Percentiles rank a stretch among this genome's conserved stretches.
Evolutionary conservation across 2,329 filamentous ascomycete genomes (phyloP).

Genomic region (Calonectria hawksworthii): DNA sequence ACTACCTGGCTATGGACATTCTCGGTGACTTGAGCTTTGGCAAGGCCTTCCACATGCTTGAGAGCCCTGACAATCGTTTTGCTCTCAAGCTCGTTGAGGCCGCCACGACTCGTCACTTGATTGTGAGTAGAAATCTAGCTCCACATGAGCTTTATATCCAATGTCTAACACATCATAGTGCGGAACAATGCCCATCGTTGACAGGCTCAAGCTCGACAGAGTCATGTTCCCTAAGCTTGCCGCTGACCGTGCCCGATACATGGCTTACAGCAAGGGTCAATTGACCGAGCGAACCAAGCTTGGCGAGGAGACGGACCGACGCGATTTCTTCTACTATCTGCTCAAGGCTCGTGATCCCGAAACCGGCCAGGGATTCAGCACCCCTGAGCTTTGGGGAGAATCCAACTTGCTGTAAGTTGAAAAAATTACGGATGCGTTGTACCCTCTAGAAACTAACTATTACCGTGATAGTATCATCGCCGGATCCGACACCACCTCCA

Average conservation of each 20-base stretch:
- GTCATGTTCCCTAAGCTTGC: constrained; percentile 77
- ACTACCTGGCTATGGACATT: constrained; percentile 74
- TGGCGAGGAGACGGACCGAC: constrained; percentile 75
- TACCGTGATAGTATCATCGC: constrained; percentile 71
- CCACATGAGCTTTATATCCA: not conserved
- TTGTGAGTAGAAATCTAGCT: constrained; percentile 64
- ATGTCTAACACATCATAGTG: constrained; percentile 61
- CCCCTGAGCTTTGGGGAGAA: constrained; percentile 78
- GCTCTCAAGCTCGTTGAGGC: constrained; percentile 76
- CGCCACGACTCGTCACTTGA: constrained; percentile 77
- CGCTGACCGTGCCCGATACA: constrained; percentile 76
- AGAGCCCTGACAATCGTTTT: constrained; percentile 72
- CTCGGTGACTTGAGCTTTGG: constrained; percentile 73
- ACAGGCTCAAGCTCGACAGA: constrained; percentile 76
- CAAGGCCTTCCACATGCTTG: constrained; percentile 74
- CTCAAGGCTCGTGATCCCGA: constrained; percentile 80
- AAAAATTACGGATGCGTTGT: not conserved
- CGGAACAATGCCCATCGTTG: constrained; percentile 78
- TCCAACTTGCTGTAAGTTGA: constrained; percentile 73
- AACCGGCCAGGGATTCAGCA: constrained; percentile 76
- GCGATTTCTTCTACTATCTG: constrained; percentile 83
- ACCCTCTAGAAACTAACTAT: constrained; percentile 14
- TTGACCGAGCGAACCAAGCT: constrained; percentile 76
- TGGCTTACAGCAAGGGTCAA: constrained; percentile 78
- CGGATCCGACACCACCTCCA: constrained; percentile 80